Conservation (phyloP, 805 yeast genomes). For the Suhomyces faveliae region DNA sequence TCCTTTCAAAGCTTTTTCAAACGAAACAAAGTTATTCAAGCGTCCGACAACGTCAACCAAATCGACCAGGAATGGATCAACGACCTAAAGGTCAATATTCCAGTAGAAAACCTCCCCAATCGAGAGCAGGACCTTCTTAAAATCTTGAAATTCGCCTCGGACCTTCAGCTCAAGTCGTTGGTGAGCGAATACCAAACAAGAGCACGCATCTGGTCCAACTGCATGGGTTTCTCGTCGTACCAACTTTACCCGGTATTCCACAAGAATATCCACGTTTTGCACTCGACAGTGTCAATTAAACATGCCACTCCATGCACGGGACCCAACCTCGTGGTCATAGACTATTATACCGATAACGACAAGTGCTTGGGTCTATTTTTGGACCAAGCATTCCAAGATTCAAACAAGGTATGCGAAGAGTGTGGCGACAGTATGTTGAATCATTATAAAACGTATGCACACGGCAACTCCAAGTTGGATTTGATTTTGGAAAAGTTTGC, state of each 20-base stretch:
- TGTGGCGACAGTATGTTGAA: constrained; percentile 70
- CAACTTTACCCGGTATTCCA: constrained; percentile 53
- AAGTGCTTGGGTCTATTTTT: constrained; percentile 85
- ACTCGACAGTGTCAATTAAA: constrained; percentile 77
- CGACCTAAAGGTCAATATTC: constrained; percentile 26
- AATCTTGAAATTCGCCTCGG: constrained; percentile 36
- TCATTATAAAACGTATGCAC: constrained; percentile 85
- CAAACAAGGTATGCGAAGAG: constrained; percentile 67
- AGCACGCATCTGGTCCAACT: constrained; percentile 49
- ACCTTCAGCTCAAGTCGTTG: constrained; percentile 41
- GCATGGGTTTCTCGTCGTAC: constrained; percentile 35
- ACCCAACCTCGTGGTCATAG: constrained; percentile 80
- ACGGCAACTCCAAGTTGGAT: constrained; percentile 80
- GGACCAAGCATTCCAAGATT: constrained; percentile 73
- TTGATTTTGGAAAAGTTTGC: constrained; percentile 61
- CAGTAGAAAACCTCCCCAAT: constrained; percentile 35
- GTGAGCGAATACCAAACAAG: constrained; percentile 47
- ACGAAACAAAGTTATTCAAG: constrained; percentile 21
- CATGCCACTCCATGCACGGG: constrained; percentile 92
- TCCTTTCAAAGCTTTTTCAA: constrained; percentile 23
- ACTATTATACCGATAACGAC: constrained; percentile 88
- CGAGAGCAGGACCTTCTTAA: constrained; percentile 32
- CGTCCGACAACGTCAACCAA: constrained; percentile 22
- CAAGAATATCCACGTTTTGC: constrained; percentile 74
- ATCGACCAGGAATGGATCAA: constrained; percentile 25